Conservation (phyloP, 2,329 filamentous ascomycete genomes). For the Pleurostoma richardsiae region DNA sequence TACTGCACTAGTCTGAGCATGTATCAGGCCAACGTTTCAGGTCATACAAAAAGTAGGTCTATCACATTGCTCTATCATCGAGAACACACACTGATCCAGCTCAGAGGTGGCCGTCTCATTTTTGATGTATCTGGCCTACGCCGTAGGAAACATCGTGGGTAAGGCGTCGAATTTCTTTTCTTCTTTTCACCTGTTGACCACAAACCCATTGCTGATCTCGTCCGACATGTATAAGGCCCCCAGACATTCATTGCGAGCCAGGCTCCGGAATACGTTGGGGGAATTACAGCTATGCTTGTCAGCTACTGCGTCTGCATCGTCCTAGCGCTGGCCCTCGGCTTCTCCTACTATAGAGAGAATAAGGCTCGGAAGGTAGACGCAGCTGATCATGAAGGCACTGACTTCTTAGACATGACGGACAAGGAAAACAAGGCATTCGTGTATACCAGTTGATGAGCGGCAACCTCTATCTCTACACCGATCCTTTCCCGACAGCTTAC, state of each 20-base stretch:
- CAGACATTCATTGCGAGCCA: background rate
- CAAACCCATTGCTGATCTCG: background rate
- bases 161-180: no score
- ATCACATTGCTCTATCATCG: no score
- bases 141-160: background rate
- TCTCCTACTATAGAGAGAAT: background rate
- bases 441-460: background rate
- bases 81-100: no score
- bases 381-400: background rate
- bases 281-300: background rate
- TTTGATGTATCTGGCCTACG: background rate
- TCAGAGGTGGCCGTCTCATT: background rate
- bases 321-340: background rate
- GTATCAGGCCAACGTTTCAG: background rate
- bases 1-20: background rate
- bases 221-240: background rate
- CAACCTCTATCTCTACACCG: no score
- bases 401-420: constrained; percentile 1
- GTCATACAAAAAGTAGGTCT: background rate
- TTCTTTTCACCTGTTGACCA: background rate
- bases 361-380: background rate
- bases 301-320: background rate
- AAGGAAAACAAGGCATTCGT: background rate
- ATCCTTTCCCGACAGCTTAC: no score
- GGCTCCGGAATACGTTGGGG: background rate